A percentile compares a stretch with the other conserved stretches of the same genome.
phyloP scores from a whole-genome alignment of 75 land plant genomes.

The Larix kaempferi region DNA sequence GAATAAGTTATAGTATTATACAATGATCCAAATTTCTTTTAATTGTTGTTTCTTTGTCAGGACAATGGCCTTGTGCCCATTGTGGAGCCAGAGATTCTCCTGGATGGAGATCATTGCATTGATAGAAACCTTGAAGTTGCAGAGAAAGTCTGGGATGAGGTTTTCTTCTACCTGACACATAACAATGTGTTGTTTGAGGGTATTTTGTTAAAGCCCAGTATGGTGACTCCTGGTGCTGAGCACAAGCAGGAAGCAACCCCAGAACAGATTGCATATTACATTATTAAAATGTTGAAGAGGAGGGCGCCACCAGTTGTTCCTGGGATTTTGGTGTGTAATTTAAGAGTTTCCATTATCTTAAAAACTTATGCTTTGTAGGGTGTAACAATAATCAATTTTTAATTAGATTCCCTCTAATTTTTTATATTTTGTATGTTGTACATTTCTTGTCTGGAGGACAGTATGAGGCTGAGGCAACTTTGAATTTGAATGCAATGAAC shows the following conservation, averaged over 20 bases:
- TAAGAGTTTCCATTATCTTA: not conserved
- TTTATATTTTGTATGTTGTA: not conserved
- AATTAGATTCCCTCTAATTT: not conserved
- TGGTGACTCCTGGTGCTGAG: slow-evolving; percentile 91
- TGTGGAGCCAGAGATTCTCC: slow-evolving; percentile 83
- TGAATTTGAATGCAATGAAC: slow-evolving; percentile 94
- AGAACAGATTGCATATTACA: slow-evolving; percentile 63
- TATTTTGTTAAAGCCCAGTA: slow-evolving; percentile 82
- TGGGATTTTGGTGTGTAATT: slow-evolving; percentile 76
- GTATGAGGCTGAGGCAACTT: slow-evolving; percentile 94
- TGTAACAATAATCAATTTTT: not conserved
- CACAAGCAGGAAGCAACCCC: slow-evolving; percentile 69
- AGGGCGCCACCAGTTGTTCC: slow-evolving; percentile 91
- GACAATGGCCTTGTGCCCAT: slow-evolving; percentile 88
- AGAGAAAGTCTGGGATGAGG: slow-evolving; percentile 79
- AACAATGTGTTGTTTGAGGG: slow-evolving; percentile 85
- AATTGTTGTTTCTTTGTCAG: slow-evolving; percentile 21
- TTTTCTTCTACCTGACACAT: slow-evolving; percentile 73
- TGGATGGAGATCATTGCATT: slow-evolving; percentile 79
- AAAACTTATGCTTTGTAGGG: not conserved
- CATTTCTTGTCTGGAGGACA: slow-evolving; percentile 96
- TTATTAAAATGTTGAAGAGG: slow-evolving; percentile 60
- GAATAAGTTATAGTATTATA: not conserved
- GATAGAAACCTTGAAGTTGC: slow-evolving; percentile 85
- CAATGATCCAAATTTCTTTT: not conserved